Conservation (phyloP, 805 yeast species). For the Myxozyma sirexii region DNA sequence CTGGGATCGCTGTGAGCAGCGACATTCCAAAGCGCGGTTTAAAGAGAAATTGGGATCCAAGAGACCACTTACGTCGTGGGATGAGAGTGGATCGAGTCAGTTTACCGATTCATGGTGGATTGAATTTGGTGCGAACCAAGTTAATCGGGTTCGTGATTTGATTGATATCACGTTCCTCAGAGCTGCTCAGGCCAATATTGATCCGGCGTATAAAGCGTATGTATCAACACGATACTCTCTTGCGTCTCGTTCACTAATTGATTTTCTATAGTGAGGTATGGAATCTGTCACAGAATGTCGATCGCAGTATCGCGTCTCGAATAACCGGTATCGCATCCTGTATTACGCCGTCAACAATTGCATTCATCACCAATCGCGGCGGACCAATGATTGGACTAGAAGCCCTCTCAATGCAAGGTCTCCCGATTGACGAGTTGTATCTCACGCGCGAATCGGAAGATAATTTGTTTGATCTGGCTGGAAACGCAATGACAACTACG, state of each 20-base stretch:
- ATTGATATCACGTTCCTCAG: constrained; percentile 14
- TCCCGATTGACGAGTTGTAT: constrained; percentile 17
- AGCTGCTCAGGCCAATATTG: constrained; percentile 14
- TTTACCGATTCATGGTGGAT: constrained; percentile 17
- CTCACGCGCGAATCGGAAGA: constrained; percentile 21
- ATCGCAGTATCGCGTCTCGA: constrained; percentile 12
- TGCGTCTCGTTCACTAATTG: background rate
- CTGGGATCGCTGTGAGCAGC: constrained; percentile 21
- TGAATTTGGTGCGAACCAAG: constrained; percentile 17
- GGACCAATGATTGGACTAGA: constrained; percentile 27
- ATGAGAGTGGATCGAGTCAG: background rate
- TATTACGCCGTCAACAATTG: constrained; percentile 21
- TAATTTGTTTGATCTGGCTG: constrained; percentile 16
- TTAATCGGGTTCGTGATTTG: constrained; percentile 18
- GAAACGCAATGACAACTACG: constrained; percentile 26
- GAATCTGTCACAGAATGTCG: constrained; percentile 25
- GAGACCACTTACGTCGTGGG: constrained; percentile 21
- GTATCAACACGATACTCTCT: background rate
- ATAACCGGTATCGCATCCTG: constrained; percentile 16
- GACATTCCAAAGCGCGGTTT: constrained; percentile 15
- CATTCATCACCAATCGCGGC: constrained; percentile 25
- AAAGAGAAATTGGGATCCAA: constrained; percentile 9
- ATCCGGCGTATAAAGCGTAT: constrained; percentile 18
- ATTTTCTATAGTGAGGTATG: constrained; percentile 8
- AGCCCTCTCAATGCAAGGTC: constrained; percentile 22